These are phyloP conservation scores for Taxillus chinensis DNA, from an alignment of 164 flowering plant species.

Conservation along the genomic window DNA sequence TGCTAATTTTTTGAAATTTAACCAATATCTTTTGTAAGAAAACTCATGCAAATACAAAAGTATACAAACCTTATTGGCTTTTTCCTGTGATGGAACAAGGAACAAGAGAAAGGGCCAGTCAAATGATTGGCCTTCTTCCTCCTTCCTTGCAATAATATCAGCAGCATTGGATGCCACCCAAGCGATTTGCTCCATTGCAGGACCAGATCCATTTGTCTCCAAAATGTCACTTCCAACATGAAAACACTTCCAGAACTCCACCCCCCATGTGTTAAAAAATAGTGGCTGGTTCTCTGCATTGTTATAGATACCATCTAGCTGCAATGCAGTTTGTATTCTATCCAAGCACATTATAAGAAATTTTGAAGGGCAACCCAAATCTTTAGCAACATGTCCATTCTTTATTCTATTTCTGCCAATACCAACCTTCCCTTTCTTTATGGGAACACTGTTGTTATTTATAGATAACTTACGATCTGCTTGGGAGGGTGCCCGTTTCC, in stretches of 20 bases:
- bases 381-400: slow-evolving; percentile 10
- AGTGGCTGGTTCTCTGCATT: slow-evolving; percentile 29
- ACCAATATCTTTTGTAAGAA: background rate
- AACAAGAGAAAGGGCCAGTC: slow-evolving; percentile 56
- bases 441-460: slow-evolving; percentile 8
- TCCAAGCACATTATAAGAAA: slow-evolving; percentile 66
- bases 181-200: slow-evolving; percentile 58
- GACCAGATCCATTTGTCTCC: slow-evolving; percentile 46
- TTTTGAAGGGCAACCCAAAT: slow-evolving; percentile 47
- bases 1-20: no score
- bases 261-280: slow-evolving; percentile 58
- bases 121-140: slow-evolving; percentile 45
- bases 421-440: slow-evolving; percentile 6
- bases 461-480: slow-evolving; percentile 7
- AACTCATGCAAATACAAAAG: background rate
- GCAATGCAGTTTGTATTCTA: slow-evolving; percentile 46
- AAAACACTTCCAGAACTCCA: slow-evolving; percentile 68
- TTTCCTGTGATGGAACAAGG: slow-evolving; percentile 64
- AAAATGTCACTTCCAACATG: slow-evolving; percentile 46
- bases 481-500: slow-evolving; percentile 15
- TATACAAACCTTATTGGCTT: slow-evolving; percentile 53
- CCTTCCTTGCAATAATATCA: slow-evolving; percentile 55
- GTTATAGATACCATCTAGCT: slow-evolving; percentile 18
- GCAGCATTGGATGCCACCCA: slow-evolving; percentile 76
- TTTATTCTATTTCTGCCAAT: slow-evolving; percentile 1